A percentile compares a stretch with the other conserved stretches of the same genome.
Evolutionary conservation across 495 filamentous ascomycete genomes (phyloP).

Genomic region (Bombardia bombarda): DNA sequence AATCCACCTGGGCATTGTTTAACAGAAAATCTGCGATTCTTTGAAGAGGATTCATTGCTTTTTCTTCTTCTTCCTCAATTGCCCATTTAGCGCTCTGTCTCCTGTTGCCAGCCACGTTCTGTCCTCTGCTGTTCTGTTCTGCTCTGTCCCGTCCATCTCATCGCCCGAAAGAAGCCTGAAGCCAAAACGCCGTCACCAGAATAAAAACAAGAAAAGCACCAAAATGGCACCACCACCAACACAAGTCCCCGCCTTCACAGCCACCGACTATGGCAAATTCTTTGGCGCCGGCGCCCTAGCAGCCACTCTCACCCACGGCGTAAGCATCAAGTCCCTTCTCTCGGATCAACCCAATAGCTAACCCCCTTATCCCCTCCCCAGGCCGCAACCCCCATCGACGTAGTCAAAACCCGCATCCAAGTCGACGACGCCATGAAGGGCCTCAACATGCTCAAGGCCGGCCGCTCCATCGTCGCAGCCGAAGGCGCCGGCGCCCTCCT

Average conservation of each 20-base stretch:
- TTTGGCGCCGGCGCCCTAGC: slow-evolving; percentile 79
- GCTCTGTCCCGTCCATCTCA: no score
- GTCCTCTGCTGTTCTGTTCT: no score
- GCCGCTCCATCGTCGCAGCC: slow-evolving; percentile 57
- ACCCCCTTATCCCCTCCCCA: slow-evolving; percentile 25
- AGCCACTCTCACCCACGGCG: slow-evolving; percentile 78
- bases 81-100: no score
- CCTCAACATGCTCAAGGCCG: slow-evolving; percentile 63
- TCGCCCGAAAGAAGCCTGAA: no score
- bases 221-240: not conserved
- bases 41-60: no score
- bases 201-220: no score
- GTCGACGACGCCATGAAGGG: slow-evolving; percentile 70
- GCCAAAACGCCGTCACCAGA: no score
- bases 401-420: slow-evolving; percentile 71
- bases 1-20: no score
- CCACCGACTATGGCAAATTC: slow-evolving; percentile 54
- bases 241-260: slow-evolving; percentile 14
- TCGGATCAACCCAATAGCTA: not conserved
- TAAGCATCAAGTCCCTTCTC: slow-evolving; percentile 32
- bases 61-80: no score
- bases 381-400: slow-evolving; percentile 36
- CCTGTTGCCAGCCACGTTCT: no score
- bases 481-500: slow-evolving; percentile 67
- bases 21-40: no score